Conservation (phyloP, 169 alveolate species). For the Plasmodium cynomolgi region DNA sequence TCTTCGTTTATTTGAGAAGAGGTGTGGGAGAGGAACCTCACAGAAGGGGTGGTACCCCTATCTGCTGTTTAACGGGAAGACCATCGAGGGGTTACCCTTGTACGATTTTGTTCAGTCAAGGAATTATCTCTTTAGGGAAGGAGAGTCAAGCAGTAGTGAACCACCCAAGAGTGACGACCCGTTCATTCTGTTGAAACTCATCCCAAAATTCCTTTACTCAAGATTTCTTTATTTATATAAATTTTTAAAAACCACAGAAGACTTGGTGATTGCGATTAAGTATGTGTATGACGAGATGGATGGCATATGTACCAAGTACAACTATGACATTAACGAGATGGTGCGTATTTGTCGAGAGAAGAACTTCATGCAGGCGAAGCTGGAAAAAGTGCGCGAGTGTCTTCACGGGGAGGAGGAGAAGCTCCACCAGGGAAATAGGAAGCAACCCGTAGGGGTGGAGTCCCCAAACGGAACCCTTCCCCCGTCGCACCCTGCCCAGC, state of each 20-base stretch:
- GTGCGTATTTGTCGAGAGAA: not conserved
- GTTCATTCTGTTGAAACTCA: conserved; percentile 31
- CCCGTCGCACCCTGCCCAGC: not conserved
- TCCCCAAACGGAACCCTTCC: not conserved
- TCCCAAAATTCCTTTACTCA: conserved; percentile 41
- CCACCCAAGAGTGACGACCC: not conserved
- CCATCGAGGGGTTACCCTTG: not conserved
- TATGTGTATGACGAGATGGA: conserved; percentile 55
- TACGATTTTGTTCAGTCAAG: conserved; percentile 7
- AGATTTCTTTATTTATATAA: conserved; percentile 38
- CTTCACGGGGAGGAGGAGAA: not conserved
- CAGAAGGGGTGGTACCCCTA: not conserved
- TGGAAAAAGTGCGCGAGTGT: not conserved
- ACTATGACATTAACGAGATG: conserved; percentile 39
- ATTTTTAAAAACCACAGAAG: conserved; percentile 25
- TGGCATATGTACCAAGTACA: conserved; percentile 19
- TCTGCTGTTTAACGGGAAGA: conserved; percentile 15
- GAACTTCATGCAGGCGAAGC: not conserved
- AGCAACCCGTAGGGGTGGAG: not conserved
- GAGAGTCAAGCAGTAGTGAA: not conserved
- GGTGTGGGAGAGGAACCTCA: too few species aligned
- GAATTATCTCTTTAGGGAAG: not conserved
- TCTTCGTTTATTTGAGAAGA: conserved; percentile 18
- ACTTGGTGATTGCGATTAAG: conserved; percentile 30
- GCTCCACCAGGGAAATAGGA: not conserved